Conservation (phyloP, 768 basidiomycete genomes). For the Suillus clintonianus region DNA sequence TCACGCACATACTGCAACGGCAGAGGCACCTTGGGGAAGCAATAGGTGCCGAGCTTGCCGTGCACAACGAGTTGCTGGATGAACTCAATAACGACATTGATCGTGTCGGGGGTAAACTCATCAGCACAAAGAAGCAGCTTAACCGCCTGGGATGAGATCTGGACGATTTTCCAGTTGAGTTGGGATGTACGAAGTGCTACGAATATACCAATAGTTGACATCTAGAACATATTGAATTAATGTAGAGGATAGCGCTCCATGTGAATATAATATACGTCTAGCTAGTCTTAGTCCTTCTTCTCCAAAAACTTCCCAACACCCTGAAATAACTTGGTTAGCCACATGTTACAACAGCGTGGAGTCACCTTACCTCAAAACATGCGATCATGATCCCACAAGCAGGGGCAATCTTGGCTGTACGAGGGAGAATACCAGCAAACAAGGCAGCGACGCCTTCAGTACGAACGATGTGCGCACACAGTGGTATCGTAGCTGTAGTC, state of each 20-base stretch:
- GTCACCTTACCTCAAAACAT: slow-evolving; percentile 76
- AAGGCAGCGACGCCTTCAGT: slow-evolving; percentile 80
- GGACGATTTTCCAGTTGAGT: slow-evolving; percentile 2
- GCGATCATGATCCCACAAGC: slow-evolving; percentile 99
- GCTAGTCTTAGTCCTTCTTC: slow-evolving; percentile 27
- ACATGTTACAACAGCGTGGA: slow-evolving; percentile 9
- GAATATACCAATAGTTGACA: slow-evolving; percentile 24
- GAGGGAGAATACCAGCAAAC: slow-evolving; percentile 83
- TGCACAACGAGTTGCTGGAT: slow-evolving; percentile 88
- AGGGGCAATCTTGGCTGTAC: slow-evolving; percentile 93
- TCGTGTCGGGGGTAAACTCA: slow-evolving; percentile 73
- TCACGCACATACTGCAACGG: slow-evolving; percentile 80
- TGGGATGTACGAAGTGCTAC: slow-evolving; percentile 7
- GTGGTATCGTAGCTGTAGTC: slow-evolving; percentile 54
- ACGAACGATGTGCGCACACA: slow-evolving; percentile 68
- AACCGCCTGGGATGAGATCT: slow-evolving; percentile 63
- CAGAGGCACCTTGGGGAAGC: slow-evolving; percentile 87
- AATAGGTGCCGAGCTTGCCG: slow-evolving; percentile 77
- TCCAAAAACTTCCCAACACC: slow-evolving; percentile 59
- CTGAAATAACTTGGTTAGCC: slow-evolving; percentile 33
- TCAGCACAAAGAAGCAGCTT: slow-evolving; percentile 78
- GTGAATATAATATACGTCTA: slow-evolving; percentile 28
- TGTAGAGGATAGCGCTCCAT: slow-evolving; percentile 12
- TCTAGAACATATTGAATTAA: slow-evolving; percentile 16
- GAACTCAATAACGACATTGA: slow-evolving; percentile 78